Evolutionary conservation across 1,284 basidiomycete species (phyloP).

Genomic region (Pisolithus thermaeus): DNA sequence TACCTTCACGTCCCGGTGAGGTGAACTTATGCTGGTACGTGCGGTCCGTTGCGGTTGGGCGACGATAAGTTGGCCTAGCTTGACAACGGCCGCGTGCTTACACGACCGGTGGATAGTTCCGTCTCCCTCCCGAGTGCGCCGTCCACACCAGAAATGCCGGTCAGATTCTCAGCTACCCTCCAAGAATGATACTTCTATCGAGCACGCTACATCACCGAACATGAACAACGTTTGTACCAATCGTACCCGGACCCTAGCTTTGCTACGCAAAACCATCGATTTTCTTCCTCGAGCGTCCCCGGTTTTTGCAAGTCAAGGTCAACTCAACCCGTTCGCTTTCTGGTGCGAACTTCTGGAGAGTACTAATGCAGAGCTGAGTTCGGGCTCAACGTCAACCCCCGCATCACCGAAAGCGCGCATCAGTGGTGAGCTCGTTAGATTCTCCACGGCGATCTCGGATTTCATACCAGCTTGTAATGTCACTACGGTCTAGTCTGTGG

Average conservation of each 20-base stretch:
- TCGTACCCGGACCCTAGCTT: conserved; percentile 17
- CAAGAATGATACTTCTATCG: neutral
- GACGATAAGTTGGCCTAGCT: neutral
- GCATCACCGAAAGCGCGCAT: conserved; percentile 33
- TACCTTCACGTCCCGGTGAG: neutral
- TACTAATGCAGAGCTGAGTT: conserved; percentile 31
- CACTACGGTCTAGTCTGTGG: conserved; percentile 42
- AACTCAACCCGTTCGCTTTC: conserved; percentile 26
- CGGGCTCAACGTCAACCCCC: conserved; percentile 10
- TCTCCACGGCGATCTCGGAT: conserved; percentile 5
- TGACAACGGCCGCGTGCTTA: neutral
- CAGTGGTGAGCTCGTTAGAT: conserved; percentile 35
- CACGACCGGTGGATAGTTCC: neutral
- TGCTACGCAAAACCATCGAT: conserved; percentile 36
- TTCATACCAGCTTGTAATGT: neutral
- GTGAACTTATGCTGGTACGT: neutral
- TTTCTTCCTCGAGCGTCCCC: conserved; percentile 37
- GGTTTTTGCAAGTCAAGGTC: conserved; percentile 4
- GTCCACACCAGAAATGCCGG: neutral
- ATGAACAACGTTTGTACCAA: neutral
- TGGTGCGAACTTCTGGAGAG: conserved; percentile 37
- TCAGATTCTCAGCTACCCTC: neutral
- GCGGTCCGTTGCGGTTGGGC: neutral
- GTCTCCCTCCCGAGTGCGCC: neutral
- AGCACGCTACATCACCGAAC: neutral